These are phyloP conservation scores for Penicillium hordei DNA, from an alignment of 2,329 filamentous ascomycete genomes.

Conservation along the genomic window DNA sequence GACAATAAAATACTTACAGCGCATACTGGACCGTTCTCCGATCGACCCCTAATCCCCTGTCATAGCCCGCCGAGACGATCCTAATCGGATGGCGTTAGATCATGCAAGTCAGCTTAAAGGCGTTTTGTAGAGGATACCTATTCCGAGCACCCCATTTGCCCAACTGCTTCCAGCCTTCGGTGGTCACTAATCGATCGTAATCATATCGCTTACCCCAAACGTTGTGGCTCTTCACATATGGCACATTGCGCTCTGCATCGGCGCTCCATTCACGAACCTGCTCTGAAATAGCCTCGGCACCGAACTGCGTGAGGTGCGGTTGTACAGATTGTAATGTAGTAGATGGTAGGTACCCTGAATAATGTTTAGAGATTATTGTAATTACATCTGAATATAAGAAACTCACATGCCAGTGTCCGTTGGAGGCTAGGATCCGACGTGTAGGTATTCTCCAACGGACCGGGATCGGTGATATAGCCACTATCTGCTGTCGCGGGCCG, in stretches of 20 bases:
- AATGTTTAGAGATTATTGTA: not conserved
- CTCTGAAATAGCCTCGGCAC: constrained; percentile 34
- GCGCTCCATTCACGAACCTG: constrained; percentile 40
- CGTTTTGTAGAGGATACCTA: constrained; percentile 22
- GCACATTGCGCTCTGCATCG: constrained; percentile 65
- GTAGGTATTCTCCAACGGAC: constrained; percentile 57
- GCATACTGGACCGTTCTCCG: constrained; percentile 7
- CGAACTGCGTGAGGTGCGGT: constrained; percentile 27
- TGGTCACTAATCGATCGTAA: constrained; percentile 60
- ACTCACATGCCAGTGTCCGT: constrained; percentile 53
- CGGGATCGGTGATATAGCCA: constrained; percentile 59
- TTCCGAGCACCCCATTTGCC: constrained; percentile 37
- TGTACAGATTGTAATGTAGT: constrained; percentile 56
- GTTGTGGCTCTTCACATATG: constrained; percentile 60
- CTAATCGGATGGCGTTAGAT: constrained; percentile 19
- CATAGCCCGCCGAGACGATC: not conserved
- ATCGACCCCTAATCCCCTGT: not conserved
- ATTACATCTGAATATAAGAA: not conserved
- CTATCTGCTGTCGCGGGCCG: constrained; percentile 38
- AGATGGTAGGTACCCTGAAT: constrained; percentile 45
- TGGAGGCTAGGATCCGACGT: constrained; percentile 56
- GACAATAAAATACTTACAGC: not conserved
- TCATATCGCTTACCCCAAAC: constrained; percentile 58
- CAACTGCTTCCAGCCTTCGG: constrained; percentile 61
- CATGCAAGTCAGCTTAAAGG: constrained; percentile 16